These are phyloP conservation scores for Mucor lusitanicus DNA, from an alignment of 371 early-diverging fungal genomes.

Conservation along the genomic window DNA sequence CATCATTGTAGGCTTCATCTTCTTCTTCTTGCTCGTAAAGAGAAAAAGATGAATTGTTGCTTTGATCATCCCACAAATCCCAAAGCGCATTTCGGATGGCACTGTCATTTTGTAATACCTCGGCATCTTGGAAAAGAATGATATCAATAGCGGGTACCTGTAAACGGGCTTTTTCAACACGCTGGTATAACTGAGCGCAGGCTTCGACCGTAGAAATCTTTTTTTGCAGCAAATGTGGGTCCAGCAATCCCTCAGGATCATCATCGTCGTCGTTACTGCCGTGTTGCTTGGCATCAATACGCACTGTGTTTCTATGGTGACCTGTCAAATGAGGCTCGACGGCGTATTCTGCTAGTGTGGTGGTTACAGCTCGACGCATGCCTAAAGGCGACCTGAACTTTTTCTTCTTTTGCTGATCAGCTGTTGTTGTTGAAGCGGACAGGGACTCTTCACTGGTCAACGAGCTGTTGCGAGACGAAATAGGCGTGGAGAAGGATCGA, in stretches of 20 bases:
- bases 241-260: not conserved
- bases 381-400: conserved; percentile 14
- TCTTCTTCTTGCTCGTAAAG: not conserved
- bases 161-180: conserved; percentile 27
- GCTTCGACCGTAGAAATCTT: conserved; percentile 7
- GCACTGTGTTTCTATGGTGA: conserved; percentile 6
- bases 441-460: not conserved
- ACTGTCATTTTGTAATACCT: conserved; percentile 25
- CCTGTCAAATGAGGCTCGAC: conserved; percentile 25
- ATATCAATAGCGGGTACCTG: conserved; percentile 30
- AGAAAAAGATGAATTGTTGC: not conserved
- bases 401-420: not conserved
- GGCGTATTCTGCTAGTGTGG: conserved; percentile 17
- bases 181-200: conserved; percentile 24
- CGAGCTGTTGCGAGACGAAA: not conserved
- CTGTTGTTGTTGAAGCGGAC: not conserved
- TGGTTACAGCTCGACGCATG: conserved; percentile 15
- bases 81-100: conserved; percentile 34
- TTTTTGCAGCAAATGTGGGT: not conserved
- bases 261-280: not conserved
- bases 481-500: not conserved
- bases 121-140: conserved; percentile 33
- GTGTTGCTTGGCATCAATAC: not conserved
- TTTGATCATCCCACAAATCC: conserved; percentile 33
- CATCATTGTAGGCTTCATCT: no score